Evolutionary conservation across 176 grass and related monocot species (phyloP).

Genomic region (Hyparrhenia diplandra): DNA sequence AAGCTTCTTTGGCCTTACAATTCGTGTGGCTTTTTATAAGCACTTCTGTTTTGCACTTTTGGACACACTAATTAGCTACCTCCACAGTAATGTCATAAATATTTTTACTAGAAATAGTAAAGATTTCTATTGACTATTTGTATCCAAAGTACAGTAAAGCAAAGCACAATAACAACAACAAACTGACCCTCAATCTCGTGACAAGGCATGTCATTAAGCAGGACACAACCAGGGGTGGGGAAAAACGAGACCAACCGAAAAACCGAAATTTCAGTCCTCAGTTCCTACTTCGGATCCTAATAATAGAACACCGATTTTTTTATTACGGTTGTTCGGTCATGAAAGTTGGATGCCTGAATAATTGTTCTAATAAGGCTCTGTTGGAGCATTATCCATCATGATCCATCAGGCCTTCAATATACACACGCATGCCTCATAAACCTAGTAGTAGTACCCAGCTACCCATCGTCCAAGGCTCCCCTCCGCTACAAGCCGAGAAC

Average conservation of each 20-base stretch:
- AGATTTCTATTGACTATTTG: not conserved
- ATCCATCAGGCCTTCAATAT: no score
- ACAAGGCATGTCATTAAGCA: not conserved
- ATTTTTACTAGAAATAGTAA: not conserved
- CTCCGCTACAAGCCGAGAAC: not conserved
- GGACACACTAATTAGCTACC: not conserved
- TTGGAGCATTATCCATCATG: not conserved
- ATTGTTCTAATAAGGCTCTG: not conserved
- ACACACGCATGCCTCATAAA: no score
- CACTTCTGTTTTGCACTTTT: not conserved
- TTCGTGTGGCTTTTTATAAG: not conserved
- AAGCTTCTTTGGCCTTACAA: slow-evolving; percentile 7
- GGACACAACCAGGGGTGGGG: not conserved
- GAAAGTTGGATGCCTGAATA: not conserved
- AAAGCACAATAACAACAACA: no score
- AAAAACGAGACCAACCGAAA: not conserved
- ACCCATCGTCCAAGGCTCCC: not conserved
- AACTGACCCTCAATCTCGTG: not conserved
- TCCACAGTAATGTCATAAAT: not conserved
- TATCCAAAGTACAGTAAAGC: not conserved
- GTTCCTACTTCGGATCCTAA: not conserved
- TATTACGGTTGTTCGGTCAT: not conserved
- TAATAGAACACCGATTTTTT: not conserved
- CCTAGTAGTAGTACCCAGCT: no score
- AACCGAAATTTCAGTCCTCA: not conserved